phyloP scores from a whole-genome alignment of 2,329 filamentous ascomycete species.

The Neofusicoccum kwambonambiense region DNA sequence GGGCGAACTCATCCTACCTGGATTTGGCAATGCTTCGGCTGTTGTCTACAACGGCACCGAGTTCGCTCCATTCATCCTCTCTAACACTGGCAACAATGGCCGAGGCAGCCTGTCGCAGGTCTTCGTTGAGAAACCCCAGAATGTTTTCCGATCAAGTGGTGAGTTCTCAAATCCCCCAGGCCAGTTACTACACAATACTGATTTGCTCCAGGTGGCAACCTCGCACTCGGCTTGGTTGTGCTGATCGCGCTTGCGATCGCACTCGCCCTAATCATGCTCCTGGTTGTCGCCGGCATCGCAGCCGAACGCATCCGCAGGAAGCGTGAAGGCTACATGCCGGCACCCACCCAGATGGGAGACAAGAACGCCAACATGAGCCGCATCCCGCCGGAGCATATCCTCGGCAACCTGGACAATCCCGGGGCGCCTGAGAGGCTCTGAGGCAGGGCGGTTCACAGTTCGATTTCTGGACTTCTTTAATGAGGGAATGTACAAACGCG shows the following conservation, averaged over 20 bases:
- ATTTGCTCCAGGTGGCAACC: background rate
- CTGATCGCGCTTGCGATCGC: slow-evolving; percentile 78
- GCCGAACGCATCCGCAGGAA: slow-evolving; percentile 74
- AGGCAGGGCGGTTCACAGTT: slow-evolving; percentile 20
- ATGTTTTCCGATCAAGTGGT: slow-evolving; percentile 69
- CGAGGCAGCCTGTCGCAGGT: slow-evolving; percentile 75
- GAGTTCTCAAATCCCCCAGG: slow-evolving; percentile 39
- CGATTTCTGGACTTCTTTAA: slow-evolving; percentile 8
- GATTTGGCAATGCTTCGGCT: slow-evolving; percentile 78
- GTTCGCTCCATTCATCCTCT: slow-evolving; percentile 77
- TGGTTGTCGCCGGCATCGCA: slow-evolving; percentile 72
- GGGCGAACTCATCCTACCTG: slow-evolving; percentile 73
- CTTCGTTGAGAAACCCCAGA: slow-evolving; percentile 74
- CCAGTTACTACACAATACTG: background rate
- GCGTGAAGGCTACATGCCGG: slow-evolving; percentile 77
- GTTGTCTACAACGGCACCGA: slow-evolving; percentile 82
- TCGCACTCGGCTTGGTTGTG: slow-evolving; percentile 75
- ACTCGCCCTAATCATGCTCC: slow-evolving; percentile 71
- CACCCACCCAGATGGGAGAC: slow-evolving; percentile 58
- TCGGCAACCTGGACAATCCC: slow-evolving; percentile 31
- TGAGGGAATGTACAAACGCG: slow-evolving; percentile 15
- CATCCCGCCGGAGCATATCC: slow-evolving; percentile 49
- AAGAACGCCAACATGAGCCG: slow-evolving; percentile 49
- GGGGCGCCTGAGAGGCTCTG: slow-evolving; percentile 34
- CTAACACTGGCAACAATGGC: slow-evolving; percentile 58